Conservation (phyloP, 73 alveolate genomes). For the Tetrahymena borealis region DNA sequence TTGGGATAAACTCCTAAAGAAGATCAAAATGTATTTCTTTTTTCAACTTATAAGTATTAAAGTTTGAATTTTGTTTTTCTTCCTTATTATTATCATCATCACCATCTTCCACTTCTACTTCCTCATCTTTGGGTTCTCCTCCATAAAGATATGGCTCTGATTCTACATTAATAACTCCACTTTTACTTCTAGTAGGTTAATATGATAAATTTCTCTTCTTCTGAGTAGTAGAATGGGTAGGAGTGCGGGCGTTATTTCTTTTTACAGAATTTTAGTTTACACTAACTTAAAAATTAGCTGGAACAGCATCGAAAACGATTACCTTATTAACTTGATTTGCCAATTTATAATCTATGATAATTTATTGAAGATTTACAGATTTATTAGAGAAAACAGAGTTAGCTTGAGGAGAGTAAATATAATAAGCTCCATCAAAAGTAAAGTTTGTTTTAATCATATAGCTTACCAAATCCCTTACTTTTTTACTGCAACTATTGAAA, state of each 20-base stretch:
- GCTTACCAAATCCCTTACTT: not conserved
- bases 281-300: not conserved
- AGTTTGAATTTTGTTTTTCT: not conserved
- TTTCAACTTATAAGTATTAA: not conserved
- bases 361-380: not conserved
- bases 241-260: not conserved
- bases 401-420: not conserved
- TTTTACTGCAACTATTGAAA: not conserved
- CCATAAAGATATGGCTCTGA: not conserved
- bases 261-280: not conserved
- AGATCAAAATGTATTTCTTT: not conserved
- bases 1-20: not conserved
- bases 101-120: not conserved
- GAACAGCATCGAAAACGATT: not conserved
- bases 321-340: not conserved
- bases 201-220: not conserved
- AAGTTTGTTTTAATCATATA: not conserved
- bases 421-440: not conserved
- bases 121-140: not conserved
- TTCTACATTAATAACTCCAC: not conserved
- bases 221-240: not conserved
- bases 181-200: not conserved
- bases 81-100: too few relatives aligned
- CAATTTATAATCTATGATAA: not conserved
- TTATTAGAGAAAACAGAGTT: not conserved